Base-by-base conservation (phyloP, 2,329 filamentous ascomycete species). In the Clarireedia homoeocarpa region DNA sequence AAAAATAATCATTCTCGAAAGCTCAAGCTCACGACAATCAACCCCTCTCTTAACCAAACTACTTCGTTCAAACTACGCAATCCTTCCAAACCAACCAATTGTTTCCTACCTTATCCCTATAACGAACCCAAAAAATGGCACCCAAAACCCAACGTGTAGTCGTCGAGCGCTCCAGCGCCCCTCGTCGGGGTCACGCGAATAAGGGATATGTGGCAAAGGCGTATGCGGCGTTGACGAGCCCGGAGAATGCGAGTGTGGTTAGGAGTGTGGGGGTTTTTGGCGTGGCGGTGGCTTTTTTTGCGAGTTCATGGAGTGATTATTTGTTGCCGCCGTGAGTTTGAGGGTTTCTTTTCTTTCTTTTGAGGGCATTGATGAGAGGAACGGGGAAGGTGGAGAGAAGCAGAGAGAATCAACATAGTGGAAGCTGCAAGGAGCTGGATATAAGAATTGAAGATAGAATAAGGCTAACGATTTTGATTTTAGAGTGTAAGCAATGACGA, bases 241-340 rank as follows among this genome's bases (percentile, higher is more conserved):
- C 84, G 36, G 85, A 89, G 68, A 88, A 89, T 71, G 78, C 82
- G 49, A 79, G 83, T 56, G 79, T 88, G 56, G 84, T 88, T 58
- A 79, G 82, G 65, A 87, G 84, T 68, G 73, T 88, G 63, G 76
- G 81, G 61, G 70, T 87, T 65, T 88, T 88, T 67, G 84, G 83
- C 55, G 84, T 75, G 63, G 83, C 83, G 45, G 78, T 88, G 53
- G 78, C 83, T 39, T 83, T 88, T 71, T 76, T 88, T 63, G 77
- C 82, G 57, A 87, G 83, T 73, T 80, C 81, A 54, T 84, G 82
- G 76, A 80, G 81, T 71, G 85, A 88, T 68, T 74, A 81, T 65
- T 77, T 88, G 57, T 76, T 88, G 62, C 84, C 85, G 70, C 81
- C 82, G 80, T 83, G 72, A 72, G 77, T 69, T 69, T 23, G 20